Evolutionary conservation across 2,329 filamentous ascomycete species (phyloP), one percentile per base, ranked within the genome.

Genomic region (Phoma sp.): DNA sequence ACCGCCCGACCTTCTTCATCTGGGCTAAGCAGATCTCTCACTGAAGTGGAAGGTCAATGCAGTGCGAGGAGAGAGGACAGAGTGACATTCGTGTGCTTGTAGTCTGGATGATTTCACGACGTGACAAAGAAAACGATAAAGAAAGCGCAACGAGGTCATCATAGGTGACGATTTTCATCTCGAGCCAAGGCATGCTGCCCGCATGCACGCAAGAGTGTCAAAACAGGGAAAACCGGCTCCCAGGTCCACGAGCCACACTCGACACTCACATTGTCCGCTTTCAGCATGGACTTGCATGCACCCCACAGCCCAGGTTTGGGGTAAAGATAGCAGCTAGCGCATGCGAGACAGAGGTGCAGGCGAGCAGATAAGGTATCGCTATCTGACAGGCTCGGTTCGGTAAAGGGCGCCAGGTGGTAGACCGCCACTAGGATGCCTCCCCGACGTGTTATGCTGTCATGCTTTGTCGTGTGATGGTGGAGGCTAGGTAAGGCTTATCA

Each of bases 341-440:
- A 51, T 55, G 52, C 46, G 37, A 31, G 52, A 50, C 40, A 55
- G 54, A 58, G 43, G 54, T 37, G 45, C 43, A 44, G 38, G 29
- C 36, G 40, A 57, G 6, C 4, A 65, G 69, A 72, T 72, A 72
- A 72, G 59, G 57, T 63, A 58, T 53, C 41, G 55, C 39, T 27
- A 41, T 57, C 55, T 69, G 58, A 70, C 60, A 71, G 69, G 69
- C 63, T 48, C 12, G 4, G 17, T 17, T 17, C 17, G 17, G 17
- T 17, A 17, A 17, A 27, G 29, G 9, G 29, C 40, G 21, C 46
- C 45, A 45, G 36, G 40, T 40, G 41, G 35, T 48, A 49, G 44
- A 31, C 19, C 22, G 17, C 35, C 45, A 35, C 54, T 43, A 46
- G 29, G 43, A 50, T 45, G 48, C 21, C 43, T 43, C 27, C 50